Evolutionary conservation across 352 stramenopile species (phyloP), one percentile per base, ranked within the genome.

Genomic region (Phytophthora pisi): DNA sequence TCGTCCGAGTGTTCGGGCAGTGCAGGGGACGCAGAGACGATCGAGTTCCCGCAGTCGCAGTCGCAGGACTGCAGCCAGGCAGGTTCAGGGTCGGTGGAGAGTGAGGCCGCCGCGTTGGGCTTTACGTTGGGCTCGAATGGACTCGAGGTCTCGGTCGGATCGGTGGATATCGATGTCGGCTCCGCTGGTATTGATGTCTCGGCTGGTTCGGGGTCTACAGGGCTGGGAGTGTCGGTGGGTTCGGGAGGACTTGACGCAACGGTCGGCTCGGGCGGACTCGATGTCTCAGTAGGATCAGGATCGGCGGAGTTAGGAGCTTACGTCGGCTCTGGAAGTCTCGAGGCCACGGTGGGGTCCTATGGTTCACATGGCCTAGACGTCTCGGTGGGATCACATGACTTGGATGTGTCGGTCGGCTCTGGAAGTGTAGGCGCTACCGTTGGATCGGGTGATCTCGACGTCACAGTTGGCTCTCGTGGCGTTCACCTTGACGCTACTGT

Each of bases 11-110:
- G 59, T 40, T 67, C 53, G 16, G 43, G 59, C 20, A 68, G 69
- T 54, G 54, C 31, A 56, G 61, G 18, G 26, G 55, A 47, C 10
- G 31, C 53, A 18, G 42, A 68, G 13, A 74, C 31, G 11, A 66
- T 72, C 20, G 31, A 68, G 38, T 55, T 75, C 31, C 56, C 56
- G 23, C 58, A 59, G 20, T 57, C 47, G 11, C 62, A 66, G 16
- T 64, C 53, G 30, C 36, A 65, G 24, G 57, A 74, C 42, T 68
- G 57, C 49, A 74, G 51, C 20, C 46, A 57, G 42, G 53, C 57
- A 59, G 58, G 49, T 18, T 69, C 64, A 51, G 49, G 13, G 10
- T 61, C 40, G 15, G 51, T 36, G 40, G 53, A 61, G 36, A 68
- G 61, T 20, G 57, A 70, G 26, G 64, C 57, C 16, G 45, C 47